Base-by-base conservation (phyloP, 2,329 filamentous ascomycete genomes). In the Microdochium bolleyi region DNA sequence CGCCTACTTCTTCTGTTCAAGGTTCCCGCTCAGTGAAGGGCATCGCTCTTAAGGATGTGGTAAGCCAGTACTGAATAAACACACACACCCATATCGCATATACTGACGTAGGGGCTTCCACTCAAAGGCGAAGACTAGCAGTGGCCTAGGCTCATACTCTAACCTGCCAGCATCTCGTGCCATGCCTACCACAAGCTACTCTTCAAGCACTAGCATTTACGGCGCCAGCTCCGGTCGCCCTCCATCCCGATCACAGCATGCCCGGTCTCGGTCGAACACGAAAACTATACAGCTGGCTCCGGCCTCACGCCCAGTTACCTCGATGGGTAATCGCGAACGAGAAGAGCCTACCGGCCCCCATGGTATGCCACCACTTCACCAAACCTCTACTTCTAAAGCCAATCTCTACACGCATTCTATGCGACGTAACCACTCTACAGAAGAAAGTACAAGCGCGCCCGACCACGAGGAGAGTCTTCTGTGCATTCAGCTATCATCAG, bases 161-260 rank as follows among this genome's bases (percentile, higher is more conserved):
- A 46, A 19, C 41, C 41, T 46, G 16, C 41, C 41, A 46, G 13
- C n/a, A 46, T 22, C 41, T 22, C 41, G 41, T 22, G 19, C n/a
- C 41, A 46, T 46, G 14, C 41, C 48, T 7, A 49, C 13, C 3
- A 49, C 58, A 19, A 58, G 62, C 54, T 60, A 62, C 24, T 60
- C 51, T 21, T 60, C 62, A 11, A 65, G 55, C n/a, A 30, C 48
- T 27, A 73, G 49, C 64, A 71, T 62, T 68, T 56, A 67, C 64
- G 49, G 59, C 65, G 56, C 72, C 69, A 50, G 69, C 73, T 8
- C 64, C 65, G 8, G 73, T 71, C 56, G 68, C 54, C 58, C 71
- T 56, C 56, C 64, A 63, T 56, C 64, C 64, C 61, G 60, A 55
- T 58, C 63, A 13, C 24, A 51, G 19, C 60, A 64, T 54, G 44